Evolutionary conservation across 169 alveolate species (phyloP), one percentile per base, ranked within the genome.

Genomic region (Prorocentrum cordatum): DNA sequence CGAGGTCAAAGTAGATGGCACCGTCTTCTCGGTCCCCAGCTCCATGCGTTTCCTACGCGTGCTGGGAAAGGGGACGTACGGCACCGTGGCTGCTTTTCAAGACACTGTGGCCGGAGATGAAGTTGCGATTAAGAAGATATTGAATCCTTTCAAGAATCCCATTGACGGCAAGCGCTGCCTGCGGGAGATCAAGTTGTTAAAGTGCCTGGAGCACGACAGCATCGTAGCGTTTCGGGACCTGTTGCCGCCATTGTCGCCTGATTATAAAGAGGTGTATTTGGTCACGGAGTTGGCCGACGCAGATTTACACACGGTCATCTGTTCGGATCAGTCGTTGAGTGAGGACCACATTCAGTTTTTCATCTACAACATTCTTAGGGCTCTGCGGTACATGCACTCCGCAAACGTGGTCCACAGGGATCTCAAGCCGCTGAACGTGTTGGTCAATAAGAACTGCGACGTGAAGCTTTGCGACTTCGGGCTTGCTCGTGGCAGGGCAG

Each of bases 381-480:
- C 88, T 0, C 64, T 77, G n/a, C 24, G 54, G 88, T 82, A 82
- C 26, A 12, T 82, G 67, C 91, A 82, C 32, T 62, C 77, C 4
- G 91, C 91, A 27, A 82, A 82, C 22, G 91, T 82, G 62, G 91
- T 82, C 29, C 91, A 82, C 70, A 26, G 91, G 29, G 91, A 82
- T 42, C 62, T 82, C 24, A 82, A 82, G 68, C 91, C 91, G 6
- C 22, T 61, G 80, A 82, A 82, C 35, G 77, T 82, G n/a, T 29
- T 82, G 38, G 91, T 77, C 38, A 77, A 47, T 62, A 77, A 77
- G 64, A 77, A 77, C 36, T 77, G 88, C 54, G 88, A 77, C 36
- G 59, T 77, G 64, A 77, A 77, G 87, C 33, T 77, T 6, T 77
- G 88, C 59, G 88, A 77, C 64, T 77, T 77, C 29, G 88, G 88